Conservation (phyloP, 1,284 basidiomycete genomes). For the Malassezia arunalokei region DNA sequence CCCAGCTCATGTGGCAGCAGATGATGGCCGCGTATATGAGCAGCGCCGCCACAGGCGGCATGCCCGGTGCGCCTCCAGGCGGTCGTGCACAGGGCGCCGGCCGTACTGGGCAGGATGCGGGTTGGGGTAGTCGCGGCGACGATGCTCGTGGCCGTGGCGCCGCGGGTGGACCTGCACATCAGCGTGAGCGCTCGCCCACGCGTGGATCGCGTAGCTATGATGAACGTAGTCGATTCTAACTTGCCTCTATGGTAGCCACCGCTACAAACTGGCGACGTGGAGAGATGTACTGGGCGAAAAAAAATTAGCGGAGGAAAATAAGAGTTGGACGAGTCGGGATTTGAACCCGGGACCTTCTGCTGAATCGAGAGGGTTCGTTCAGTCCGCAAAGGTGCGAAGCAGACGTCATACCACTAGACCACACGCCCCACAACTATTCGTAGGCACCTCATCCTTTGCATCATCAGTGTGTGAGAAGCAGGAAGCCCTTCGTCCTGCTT, state of each 20-base stretch:
- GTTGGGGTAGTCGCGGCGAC: constrained; percentile 6
- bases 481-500: too few species aligned
- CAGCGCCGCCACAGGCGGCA: constrained; percentile 6
- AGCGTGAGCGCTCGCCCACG: constrained; percentile 13
- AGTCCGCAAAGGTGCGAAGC: constrained; percentile 13
- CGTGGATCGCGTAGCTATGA: constrained; percentile 16
- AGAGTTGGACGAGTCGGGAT: constrained; percentile 18
- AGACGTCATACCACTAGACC: constrained; percentile 22
- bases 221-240: constrained; percentile 15
- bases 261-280: neutral
- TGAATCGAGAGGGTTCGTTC: constrained; percentile 6
- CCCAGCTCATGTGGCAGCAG: constrained; percentile 43
- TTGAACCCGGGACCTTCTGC: constrained; percentile 21
- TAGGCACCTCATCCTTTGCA: too few species aligned
- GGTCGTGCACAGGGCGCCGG: constrained; percentile 28
- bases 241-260: neutral
- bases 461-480: too few species aligned
- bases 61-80: constrained; percentile 14
- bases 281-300: too few species aligned
- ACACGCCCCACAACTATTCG: constrained; percentile 9
- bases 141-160: neutral
- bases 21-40: constrained; percentile 30
- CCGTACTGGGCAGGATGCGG: constrained; percentile 42
- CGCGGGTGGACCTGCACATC: neutral
- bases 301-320: neutral